Evolutionary conservation across 306 rosid species (phyloP), one percentile per base, ranked within the genome.

Genomic region (Rosa rugosa): DNA sequence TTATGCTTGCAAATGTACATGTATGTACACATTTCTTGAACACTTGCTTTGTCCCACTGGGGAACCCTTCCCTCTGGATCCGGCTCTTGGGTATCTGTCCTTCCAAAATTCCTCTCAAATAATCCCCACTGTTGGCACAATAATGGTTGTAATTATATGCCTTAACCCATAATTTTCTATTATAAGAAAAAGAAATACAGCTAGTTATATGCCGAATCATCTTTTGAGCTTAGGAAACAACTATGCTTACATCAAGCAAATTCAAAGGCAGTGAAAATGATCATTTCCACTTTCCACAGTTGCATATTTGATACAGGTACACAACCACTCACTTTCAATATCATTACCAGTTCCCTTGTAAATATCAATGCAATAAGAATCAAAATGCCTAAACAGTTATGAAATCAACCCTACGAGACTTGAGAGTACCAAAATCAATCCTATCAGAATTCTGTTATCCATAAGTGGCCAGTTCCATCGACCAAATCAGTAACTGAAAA

Each of bases 21-120:
- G n/a, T n/a, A n/a, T n/a, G n/a, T n/a, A n/a, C n/a, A n/a, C 91
- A 93, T 90, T 86, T 91, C 97, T 85, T 93, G 73, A 14, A 95
- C 97, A 76, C 86, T 95, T 34, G 92, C 94, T 71, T 87, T 93
- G 78, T 80, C 91, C 99, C 99, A 95, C 54, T 71, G 36, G 68
- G 99, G 99, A 80, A 95, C 83, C 85, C 98, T 91, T 44, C 97
- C 97, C 76, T 93, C 98, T 70, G 97, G 99, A 86, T 95, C 99
- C 13, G 99, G 88, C 50, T 87, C 99, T 84, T 92, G 83, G 73
- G 98, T 23, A 85, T 95, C 99, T 25, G 83, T 42, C 83, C 99
- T 89, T 80, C 99, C 99, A 67, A 95, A 91, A 73, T 90, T 85
- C 76, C 57, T 87, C 23, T 95, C 98, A 59, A 95, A 93, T 87